Conservation (phyloP, 495 filamentous ascomycete species). For the Penicillium pancosmium region DNA sequence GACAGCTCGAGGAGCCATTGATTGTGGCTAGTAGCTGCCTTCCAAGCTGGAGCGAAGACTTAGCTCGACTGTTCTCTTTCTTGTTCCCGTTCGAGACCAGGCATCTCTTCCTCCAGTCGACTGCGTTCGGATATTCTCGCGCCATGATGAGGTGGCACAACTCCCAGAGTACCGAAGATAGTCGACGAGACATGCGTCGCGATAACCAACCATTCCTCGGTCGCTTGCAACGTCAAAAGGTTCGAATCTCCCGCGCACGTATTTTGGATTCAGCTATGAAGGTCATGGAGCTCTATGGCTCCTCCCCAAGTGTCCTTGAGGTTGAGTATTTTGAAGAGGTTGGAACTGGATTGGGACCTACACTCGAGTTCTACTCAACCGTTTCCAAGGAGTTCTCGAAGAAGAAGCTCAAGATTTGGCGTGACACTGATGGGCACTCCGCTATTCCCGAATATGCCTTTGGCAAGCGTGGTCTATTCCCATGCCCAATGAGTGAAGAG, state of each 20-base stretch:
- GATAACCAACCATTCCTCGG: constrained; percentile 94
- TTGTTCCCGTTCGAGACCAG: constrained; percentile 99
- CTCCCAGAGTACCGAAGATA: constrained; percentile 77
- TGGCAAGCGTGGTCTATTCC: constrained; percentile 84
- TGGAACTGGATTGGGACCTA: constrained; percentile 93
- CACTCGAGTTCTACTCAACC: constrained; percentile 97
- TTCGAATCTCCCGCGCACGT: constrained; percentile 87
- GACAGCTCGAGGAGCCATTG: constrained; percentile 95
- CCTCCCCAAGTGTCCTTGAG: constrained; percentile 91
- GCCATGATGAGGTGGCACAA: constrained; percentile 99
- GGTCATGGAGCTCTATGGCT: constrained; percentile 99
- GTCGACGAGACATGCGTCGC: constrained; percentile 75
- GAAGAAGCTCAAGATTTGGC: constrained; percentile 95
- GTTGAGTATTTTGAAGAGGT: constrained; percentile 99
- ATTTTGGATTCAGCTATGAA: constrained; percentile 97
- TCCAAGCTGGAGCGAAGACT: constrained; percentile 94
- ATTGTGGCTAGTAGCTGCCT: constrained; percentile 98
- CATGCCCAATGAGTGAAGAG: constrained; percentile 84
- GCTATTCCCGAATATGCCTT: constrained; percentile 77
- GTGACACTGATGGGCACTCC: constrained; percentile 82
- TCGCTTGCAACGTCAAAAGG: constrained; percentile 92
- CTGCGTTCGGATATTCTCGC: constrained; percentile 95
- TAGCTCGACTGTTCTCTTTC: constrained; percentile 96
- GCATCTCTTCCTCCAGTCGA: constrained; percentile 96
- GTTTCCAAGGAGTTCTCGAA: constrained; percentile 97